Evolutionary conservation across 2,329 filamentous ascomycete species (phyloP), one percentile per base, ranked within the genome.

Genomic region (Fusarium goolgardi): DNA sequence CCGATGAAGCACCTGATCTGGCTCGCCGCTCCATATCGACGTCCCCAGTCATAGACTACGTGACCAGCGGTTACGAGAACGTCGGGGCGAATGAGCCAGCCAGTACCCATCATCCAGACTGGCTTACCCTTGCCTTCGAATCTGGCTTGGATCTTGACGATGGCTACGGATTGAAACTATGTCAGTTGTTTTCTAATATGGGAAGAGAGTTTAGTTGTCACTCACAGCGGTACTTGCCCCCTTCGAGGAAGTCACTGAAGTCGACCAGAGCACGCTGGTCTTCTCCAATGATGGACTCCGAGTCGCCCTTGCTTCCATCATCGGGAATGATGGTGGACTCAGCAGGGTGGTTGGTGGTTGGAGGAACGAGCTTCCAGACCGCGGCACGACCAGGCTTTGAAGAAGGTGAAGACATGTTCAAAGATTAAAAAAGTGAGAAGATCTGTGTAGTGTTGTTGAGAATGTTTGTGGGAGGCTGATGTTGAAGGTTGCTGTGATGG

Each of bases 1-100:
- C 77, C 76, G 11, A 78, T 76, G 51, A 76, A 79, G 45, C 70
- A 75, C 58, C 75, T 78, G 61, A 78, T 71, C 43, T 75, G 64
- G 3, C 54, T 67, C 2, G 74, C 67, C 11, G 66, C 59, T 6
- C 69, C 68, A 3, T 72, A 44, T 7, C 60, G 59, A 25, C 64
- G 63, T 16, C 46, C 73, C 59, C 68, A 70, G 45, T 76, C 69
- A 35, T 69, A 76, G n/a, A 68, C 65, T 25, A 66, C 56, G 23
- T 73, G 64, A 13, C 70, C 69, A 4, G 54, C 67, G 5, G 68
- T 69, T 29, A 72, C 64, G 8, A 72, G 21, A 18, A 70, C 34
- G 11, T 73, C 59, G 7, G 61, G 58, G 12, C 59, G 65, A 12
- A 71, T 62, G 20, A 71, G 71, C 59, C 62, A 71, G 5, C 70